Conservation (phyloP, 352 stramenopile genomes). For the Phytophthora niederhauseri region DNA sequence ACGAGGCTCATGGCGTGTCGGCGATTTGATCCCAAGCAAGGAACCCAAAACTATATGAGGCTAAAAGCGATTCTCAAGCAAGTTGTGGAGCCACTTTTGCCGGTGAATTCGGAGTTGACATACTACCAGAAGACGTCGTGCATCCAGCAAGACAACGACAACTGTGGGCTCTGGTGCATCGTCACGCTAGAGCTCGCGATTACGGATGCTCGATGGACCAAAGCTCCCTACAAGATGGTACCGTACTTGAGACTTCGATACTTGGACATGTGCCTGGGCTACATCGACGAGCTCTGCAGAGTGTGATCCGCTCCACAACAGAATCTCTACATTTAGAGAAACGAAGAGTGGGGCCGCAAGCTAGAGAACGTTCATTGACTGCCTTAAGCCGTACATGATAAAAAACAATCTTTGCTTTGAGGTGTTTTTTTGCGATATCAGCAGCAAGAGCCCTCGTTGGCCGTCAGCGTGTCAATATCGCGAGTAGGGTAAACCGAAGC, state of each 20-base stretch:
- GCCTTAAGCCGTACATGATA: neutral
- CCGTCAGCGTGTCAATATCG: neutral
- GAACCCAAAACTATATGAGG: neutral
- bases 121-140: neutral
- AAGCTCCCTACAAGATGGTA: neutral
- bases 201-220: neutral
- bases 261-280: neutral
- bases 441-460: neutral
- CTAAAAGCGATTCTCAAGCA: neutral
- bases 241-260: neutral
- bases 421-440: neutral
- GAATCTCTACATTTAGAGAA: neutral
- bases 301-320: neutral
- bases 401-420: neutral
- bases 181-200: neutral
- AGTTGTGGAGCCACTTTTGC: neutral
- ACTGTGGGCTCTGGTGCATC: neutral
- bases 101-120: neutral
- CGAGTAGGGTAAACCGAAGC: neutral
- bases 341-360: neutral
- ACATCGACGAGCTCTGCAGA: neutral
- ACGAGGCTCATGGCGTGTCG: neutral
- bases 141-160: neutral
- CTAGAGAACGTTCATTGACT: neutral
- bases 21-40: neutral